Base-by-base conservation (phyloP, 345 rosid species). In the Brassica nigra region DNA sequence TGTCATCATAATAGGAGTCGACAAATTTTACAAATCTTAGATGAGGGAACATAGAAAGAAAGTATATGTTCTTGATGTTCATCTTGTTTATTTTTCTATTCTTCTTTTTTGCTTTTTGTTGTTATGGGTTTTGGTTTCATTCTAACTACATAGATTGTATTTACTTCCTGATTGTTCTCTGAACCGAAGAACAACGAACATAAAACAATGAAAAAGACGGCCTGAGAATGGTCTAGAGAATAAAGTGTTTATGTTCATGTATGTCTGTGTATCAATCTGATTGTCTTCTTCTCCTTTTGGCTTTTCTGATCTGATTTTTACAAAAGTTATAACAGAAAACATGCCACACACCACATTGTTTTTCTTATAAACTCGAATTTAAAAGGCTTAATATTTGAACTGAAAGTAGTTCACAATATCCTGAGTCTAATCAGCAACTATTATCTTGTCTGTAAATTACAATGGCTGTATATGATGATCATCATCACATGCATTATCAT, bases 81-180 rank as follows among this genome's bases (percentile, higher is more conserved):
- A 61, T 75, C 62, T 69, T 75, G 72, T 80, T 75, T 62, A 54
- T 74, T 62, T 74, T 29, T 75, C 71, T 54, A 52, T 80, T 75
- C 20, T 75, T 79, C 7, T 62, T 69, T 68, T 68, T 44, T 57
- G 18, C 42, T 47, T 61, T 74, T 34, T 67, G n/a, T 20, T 75
- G 42, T 23, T 58, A 66, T 70, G 76, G 68, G 70, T 65, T 65
- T 76, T 75, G 79, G 79, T 80, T 61, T 61, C 74, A 68, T 79
- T 69, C 83, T 80, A 80, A 75, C 66, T 20, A n/a, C 67, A 37
- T 74, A 80, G 73, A 62, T 74, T 80, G 83, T 75, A 80, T 80
- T 74, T 69, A 75, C 67, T 18, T 18, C 18, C 18, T 18, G 18
- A 18, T 18, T 80, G 66, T 62, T 80, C 75, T 74, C 71, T 62